Evolutionary conservation across 129 eudicot genomes (phyloP).

Genomic region (Flaveria linearis): DNA sequence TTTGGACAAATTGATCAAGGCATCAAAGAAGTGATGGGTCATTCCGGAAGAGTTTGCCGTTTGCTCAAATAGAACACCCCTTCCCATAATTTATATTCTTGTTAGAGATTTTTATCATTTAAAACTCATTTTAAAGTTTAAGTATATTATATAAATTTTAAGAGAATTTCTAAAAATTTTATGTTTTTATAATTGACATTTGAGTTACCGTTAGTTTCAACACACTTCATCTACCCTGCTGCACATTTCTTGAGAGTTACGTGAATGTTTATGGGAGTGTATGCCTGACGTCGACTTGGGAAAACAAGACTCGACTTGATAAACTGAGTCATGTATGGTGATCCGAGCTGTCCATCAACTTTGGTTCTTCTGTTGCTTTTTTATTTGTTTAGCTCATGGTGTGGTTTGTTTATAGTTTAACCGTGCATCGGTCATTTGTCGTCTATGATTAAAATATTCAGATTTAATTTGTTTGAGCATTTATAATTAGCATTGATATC

Average conservation of each 20-base stretch:
- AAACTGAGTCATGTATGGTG: background rate
- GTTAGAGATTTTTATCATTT: background rate
- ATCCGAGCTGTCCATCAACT: background rate
- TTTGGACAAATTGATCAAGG: background rate
- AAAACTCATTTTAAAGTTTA: background rate
- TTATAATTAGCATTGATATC: background rate
- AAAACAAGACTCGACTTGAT: slow-evolving; percentile 1
- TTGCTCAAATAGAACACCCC: background rate
- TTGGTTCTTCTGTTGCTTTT: background rate
- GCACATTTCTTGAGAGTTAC: background rate
- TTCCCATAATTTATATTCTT: background rate
- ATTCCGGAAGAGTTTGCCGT: background rate
- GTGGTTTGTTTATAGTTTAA: background rate
- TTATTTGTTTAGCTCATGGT: background rate
- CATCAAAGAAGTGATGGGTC: slow-evolving; percentile 1
- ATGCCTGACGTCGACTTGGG: background rate
- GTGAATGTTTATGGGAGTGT: background rate
- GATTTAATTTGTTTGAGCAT: background rate
- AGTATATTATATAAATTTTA: background rate
- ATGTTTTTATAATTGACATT: background rate
- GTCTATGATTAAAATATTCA: background rate
- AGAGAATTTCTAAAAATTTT: background rate
- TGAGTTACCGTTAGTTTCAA: background rate
- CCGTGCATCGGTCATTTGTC: background rate
- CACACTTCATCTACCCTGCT: background rate